Base-by-base conservation (phyloP, 202 grass and related monocot genomes). In the Setaria viridis region DNA sequence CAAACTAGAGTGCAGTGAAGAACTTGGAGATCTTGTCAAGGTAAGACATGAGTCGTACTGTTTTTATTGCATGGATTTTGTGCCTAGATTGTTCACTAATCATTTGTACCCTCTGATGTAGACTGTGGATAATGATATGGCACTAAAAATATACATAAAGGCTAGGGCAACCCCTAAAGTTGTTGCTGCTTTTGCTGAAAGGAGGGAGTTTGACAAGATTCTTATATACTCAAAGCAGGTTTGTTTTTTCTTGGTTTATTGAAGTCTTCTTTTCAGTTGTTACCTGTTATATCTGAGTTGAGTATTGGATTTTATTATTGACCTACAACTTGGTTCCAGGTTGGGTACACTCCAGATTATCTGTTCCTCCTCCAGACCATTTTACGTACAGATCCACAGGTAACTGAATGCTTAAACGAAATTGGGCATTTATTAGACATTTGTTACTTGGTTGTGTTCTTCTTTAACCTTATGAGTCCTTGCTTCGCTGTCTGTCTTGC, bases 221-320 rank as follows among this genome's bases (percentile, higher is more conserved):
- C 93, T 98, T 75, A 98, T 98, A 73, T 98, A 98, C 65, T 98
- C 93, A 10, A 98, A 98, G 80, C 95, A 98, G 95, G 95, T 95
- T 87, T 70, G 12, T 66, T 87, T 67, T 67, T 29, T 80, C 75
- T 20, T 71, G 76, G 65, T 72, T 71, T 79, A 19, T 34, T 72
- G 21, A 43, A 69, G 58, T 58, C 25, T 85, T 74, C 17, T 78
- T 77, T 79, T 76, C 20, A 70, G 45, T 56, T 78, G 57, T 89
- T 55, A 87, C 74, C 67, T 80, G 79, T 71, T 55, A 80, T 68
- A 70, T 39, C 53, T 19, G 37, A 72, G 7, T 82, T 42, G 15
- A 71, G 8, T 30, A 87, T 89, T 85, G 69, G 76, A 59, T 76
- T 89, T 49, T 76, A 56, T 53, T 66, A 34, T 45, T 81, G 51